Evolutionary conservation across 2,329 filamentous ascomycete genomes (phyloP), one percentile per base, ranked within the genome.

Genomic region (Fusarium annulatum): DNA sequence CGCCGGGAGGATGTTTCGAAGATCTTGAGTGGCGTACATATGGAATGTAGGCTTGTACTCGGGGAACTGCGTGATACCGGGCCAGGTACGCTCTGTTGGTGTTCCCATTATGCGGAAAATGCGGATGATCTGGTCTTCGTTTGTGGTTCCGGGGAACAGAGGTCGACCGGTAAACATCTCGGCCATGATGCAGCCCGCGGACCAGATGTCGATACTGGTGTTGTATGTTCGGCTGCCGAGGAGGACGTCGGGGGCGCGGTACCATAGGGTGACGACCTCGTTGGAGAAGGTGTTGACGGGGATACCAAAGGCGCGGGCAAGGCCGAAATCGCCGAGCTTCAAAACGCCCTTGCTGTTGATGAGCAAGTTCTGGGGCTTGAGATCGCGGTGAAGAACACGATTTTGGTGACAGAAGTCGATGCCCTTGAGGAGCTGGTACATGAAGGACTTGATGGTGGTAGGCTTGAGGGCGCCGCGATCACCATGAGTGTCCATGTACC

Each of bases 161-260:
- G 96, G 96, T 23, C 96, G 90, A 8, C 96, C 96, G 0, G 96
- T 98, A 83, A 97, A 98, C 95, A 99, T 98, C 84, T 99, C 96
- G 15, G 96, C 96, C 96, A 99, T 98, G 86, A 99, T 99, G 83
- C 96, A 99, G 64, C 96, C 96, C 11, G 96, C 96, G 11, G 94
- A 97, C 96, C 96, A 99, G 81, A 99, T 98, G 80, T 99, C 96
- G 82, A 99, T 98, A 84, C 94, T 97, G n/a, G 96, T 99, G 84
- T 97, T 99, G 86, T 99, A 99, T 28, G 96, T 98, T 74, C 96
- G 88, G 78, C 93, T 96, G 59, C 96, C 96, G 51, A 99, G 89
- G 58, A 99, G 89, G 52, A 99, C 96, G 79, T 99, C 96, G 1
- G 96, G 96, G 2, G 96, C 96, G 48, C 96, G 93, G 82, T 99